phyloP scores from a whole-genome alignment of 148 eudicot genomes.

The Vaccinium corymbosum region DNA sequence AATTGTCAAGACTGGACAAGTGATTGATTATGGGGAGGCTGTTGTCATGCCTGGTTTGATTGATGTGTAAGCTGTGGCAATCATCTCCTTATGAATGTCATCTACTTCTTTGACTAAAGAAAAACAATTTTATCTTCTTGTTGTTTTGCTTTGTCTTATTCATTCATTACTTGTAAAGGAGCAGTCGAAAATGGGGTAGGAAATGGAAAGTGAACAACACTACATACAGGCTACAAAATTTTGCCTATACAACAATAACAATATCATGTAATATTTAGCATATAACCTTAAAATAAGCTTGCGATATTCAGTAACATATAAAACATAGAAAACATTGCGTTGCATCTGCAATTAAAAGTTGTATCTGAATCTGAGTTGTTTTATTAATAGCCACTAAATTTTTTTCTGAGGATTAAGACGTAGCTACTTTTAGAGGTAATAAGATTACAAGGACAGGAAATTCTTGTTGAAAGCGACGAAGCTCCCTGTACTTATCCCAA shows the following conservation, averaged over 20 bases:
- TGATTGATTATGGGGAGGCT: constrained; percentile 82
- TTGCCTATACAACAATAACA: neutral
- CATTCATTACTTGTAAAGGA: neutral
- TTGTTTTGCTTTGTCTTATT: neutral
- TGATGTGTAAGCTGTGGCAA: constrained; percentile 74
- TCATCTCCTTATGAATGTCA: neutral
- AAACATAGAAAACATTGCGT: neutral
- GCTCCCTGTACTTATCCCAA: neutral
- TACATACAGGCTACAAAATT: neutral
- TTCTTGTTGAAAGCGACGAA: neutral
- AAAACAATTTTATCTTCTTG: neutral
- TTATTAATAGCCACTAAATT: neutral
- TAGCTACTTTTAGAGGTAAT: neutral
- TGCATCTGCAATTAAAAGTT: neutral
- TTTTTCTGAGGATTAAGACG: neutral
- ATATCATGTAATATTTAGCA: neutral
- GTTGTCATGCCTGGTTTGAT: constrained; percentile 98
- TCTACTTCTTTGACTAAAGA: neutral
- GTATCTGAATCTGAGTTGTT: neutral
- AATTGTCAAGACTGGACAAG: constrained; percentile 29
- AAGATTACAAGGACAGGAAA: neutral
- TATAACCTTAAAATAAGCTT: neutral
- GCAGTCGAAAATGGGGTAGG: neutral
- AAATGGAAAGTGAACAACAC: neutral
- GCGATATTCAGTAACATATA: neutral